Evolutionary conservation across 1,139 yeast genomes (phyloP).

Genomic region (Pichia sp.): DNA sequence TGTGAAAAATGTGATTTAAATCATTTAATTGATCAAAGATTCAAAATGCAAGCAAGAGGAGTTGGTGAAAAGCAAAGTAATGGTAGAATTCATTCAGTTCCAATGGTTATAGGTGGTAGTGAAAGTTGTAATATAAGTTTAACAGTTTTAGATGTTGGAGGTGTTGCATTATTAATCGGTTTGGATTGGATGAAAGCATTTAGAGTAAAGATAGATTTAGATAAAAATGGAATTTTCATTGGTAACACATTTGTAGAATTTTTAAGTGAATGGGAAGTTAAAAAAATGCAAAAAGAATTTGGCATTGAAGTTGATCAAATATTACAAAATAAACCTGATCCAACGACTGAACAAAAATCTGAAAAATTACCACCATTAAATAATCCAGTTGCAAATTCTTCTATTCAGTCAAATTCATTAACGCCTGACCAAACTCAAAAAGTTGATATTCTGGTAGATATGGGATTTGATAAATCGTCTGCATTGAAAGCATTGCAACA

Average conservation of each 20-base stretch:
- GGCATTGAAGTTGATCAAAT: constrained; percentile 5
- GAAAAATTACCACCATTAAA: neutral
- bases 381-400: neutral
- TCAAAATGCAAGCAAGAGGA: constrained; percentile 78
- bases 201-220: constrained; percentile 74
- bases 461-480: constrained; percentile 66
- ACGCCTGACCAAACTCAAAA: constrained; percentile 15
- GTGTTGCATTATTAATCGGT: constrained; percentile 57
- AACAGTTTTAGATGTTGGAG: constrained; percentile 63
- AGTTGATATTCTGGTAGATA: constrained; percentile 48
- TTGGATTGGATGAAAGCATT: constrained; percentile 83
- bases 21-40: constrained; percentile 74
- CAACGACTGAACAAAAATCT: constrained; percentile 3
- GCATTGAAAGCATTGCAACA: constrained; percentile 59
- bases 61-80: constrained; percentile 77
- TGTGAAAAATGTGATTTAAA: constrained; percentile 69
- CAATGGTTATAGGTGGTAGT: constrained; percentile 73
- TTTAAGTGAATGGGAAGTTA: constrained; percentile 20
- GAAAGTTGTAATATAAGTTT: constrained; percentile 71
- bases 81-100: constrained; percentile 87
- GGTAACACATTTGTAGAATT: constrained; percentile 43
- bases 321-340: neutral
- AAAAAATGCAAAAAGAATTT: constrained; percentile 14
- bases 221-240: constrained; percentile 57
- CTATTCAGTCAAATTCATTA: constrained; percentile 8